Percentiles rank a stretch among this genome's conserved stretches.
These are phyloP conservation scores for Scutellaria galericulata DNA, from an alignment of 257 asterid genomes.

Conservation along the genomic window DNA sequence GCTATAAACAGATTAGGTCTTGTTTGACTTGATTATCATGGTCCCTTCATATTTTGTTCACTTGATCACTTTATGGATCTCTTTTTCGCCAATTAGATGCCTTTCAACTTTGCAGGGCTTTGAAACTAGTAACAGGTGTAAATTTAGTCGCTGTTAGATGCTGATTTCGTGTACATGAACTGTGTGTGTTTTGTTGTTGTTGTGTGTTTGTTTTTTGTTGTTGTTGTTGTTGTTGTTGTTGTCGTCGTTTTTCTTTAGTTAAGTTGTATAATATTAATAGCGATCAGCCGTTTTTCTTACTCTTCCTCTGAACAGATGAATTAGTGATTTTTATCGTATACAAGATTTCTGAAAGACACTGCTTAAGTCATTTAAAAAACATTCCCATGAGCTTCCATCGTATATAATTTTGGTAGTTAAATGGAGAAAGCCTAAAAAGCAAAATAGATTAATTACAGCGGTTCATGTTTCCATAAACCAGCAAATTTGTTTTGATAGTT, in stretches of 20 bases:
- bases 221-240: too few species aligned
- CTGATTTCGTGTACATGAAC: neutral
- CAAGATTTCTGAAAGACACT: neutral
- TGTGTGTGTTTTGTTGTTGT: too few species aligned
- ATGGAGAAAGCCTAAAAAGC: neutral
- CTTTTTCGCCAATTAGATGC: neutral
- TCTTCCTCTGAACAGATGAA: neutral
- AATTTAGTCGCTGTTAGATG: neutral
- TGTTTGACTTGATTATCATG: constrained; percentile 2
- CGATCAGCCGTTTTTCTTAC: neutral
- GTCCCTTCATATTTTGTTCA: neutral
- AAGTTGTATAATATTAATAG: neutral
- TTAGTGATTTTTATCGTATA: neutral
- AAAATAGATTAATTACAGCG: neutral
- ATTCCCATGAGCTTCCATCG: constrained; percentile 1
- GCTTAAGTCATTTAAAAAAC: neutral
- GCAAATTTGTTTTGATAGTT: neutral
- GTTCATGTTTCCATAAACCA: neutral
- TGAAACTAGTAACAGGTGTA: neutral
- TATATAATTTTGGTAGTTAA: neutral
- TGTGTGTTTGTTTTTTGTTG: too few species aligned
- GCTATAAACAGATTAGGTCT: neutral
- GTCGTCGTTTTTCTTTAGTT: too few species aligned
- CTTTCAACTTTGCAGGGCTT: neutral
- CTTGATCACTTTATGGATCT: constrained; percentile 14